Conservation (phyloP, 2,329 filamentous ascomycete genomes). For the Ramichloridium luteum region DNA sequence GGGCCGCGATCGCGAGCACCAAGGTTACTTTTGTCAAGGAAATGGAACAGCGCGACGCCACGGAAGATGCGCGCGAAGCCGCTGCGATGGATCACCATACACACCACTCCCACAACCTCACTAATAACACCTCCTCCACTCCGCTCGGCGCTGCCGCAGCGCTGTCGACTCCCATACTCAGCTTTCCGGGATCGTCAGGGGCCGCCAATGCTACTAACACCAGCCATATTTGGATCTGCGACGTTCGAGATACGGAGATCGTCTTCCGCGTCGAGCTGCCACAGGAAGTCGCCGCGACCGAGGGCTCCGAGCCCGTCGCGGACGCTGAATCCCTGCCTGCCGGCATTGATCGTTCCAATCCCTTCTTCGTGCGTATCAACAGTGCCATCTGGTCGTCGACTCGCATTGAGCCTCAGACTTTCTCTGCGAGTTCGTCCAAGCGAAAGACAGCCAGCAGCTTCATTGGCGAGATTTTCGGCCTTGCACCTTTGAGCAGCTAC, state of each 20-base stretch:
- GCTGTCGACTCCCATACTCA: too few relatives aligned
- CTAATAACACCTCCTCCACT: not conserved
- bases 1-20: slow-evolving; percentile 87
- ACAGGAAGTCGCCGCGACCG: slow-evolving; percentile 21
- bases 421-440: slow-evolving; percentile 21
- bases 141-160: too few relatives aligned
- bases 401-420: slow-evolving; percentile 38
- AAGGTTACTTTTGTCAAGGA: slow-evolving; percentile 92
- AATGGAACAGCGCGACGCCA: slow-evolving; percentile 60
- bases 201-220: slow-evolving; percentile 40
- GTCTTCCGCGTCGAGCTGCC: slow-evolving; percentile 44
- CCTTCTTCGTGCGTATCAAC: slow-evolving; percentile 68
- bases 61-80: slow-evolving; percentile 59
- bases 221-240: slow-evolving; percentile 64
- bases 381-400: slow-evolving; percentile 70
- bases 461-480: slow-evolving; percentile 56
- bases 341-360: slow-evolving; percentile 56
- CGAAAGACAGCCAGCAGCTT: slow-evolving; percentile 38
- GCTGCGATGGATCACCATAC: slow-evolving; percentile 61
- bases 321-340: slow-evolving; percentile 3
- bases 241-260: slow-evolving; percentile 65
- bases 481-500: slow-evolving; percentile 63
- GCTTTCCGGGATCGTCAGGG: too few relatives aligned
- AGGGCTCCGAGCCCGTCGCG: slow-evolving; percentile 26
- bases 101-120: slow-evolving; percentile 50